Base-by-base conservation (phyloP, 2,329 filamentous ascomycete species). In the Diplodia mutila region DNA sequence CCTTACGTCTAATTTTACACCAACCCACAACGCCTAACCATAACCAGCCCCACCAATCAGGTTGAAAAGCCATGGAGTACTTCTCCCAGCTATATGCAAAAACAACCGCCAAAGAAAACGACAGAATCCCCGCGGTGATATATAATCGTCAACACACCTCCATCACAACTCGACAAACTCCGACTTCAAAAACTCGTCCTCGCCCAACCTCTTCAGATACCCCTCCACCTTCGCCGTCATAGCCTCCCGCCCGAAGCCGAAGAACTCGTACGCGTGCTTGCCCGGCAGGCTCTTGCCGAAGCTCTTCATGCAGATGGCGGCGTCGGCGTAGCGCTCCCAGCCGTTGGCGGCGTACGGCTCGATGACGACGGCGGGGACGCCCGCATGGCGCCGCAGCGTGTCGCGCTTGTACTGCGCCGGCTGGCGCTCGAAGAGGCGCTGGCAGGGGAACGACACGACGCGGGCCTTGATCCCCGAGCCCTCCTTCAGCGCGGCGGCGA, bases 311-410 rank as follows among this genome's bases (percentile, higher is more conserved):
- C 80, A 84, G 68, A 81, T 81, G 1, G 83, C 85, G 0, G 86
- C 86, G 73, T 87, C 83, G 0, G 86, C 86, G 71, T 88, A 89
- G 23, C 86, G 75, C 76, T 88, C 87, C 86, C 86, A 89, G 0
- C 86, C 85, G 68, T 85, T 84, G 1, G 82, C 79, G 1, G 84
- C 81, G 72, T 87, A 89, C 0, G 86, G 85, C 75, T 90, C 88
- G 52, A 90, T 85, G 4, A 88, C 84, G 18, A 90, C 84, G 1
- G 80, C 76, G 0, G 85, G 84, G 1, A 81, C 77, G 52, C 80
- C 79, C 0, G 68, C 71, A 70, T 80, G 77, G 32, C 79, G 77
- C 54, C 76, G 76, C 54, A 88, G 76, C 1, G 84, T 81, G 1
- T 80, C 71, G 0, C 82, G 79, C 72, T 79, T 82, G 72, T 85